Conservation (phyloP, 257 asterid species). For the Paraleonurus japonicus region DNA sequence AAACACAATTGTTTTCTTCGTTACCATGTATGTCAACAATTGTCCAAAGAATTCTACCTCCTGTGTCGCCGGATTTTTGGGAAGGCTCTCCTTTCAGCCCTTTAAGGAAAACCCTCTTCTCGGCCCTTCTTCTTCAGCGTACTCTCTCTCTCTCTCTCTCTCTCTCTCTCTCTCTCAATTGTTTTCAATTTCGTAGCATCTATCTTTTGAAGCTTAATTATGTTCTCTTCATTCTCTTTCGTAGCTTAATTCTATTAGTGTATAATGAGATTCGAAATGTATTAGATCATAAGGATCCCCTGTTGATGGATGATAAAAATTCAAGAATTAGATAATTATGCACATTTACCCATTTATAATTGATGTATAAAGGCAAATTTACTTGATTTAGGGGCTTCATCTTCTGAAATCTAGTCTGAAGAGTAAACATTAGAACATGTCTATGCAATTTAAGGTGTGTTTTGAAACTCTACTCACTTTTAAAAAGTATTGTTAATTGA, state of each 20-base stretch:
- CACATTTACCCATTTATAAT: not conserved
- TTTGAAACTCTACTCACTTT: too few species aligned
- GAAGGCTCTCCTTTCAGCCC: constrained; percentile 90
- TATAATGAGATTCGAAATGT: not conserved
- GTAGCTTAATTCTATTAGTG: not conserved
- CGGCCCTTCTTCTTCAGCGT: constrained; percentile 90
- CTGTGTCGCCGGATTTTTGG: constrained; percentile 60
- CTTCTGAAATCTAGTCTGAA: not conserved
- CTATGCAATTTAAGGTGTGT: too few species aligned
- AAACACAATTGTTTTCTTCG: constrained; percentile 55
- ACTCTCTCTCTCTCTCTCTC: constrained; percentile 23
- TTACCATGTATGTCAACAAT: constrained; percentile 71
- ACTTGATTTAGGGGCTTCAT: not conserved
- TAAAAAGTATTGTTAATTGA: too few species aligned
- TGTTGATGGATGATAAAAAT: not conserved
- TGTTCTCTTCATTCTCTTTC: not conserved
- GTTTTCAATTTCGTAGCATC: not conserved
- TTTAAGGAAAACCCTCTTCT: constrained; percentile 84
- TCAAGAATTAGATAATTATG: not conserved
- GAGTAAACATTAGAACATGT: too few species aligned
- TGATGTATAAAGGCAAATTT: not conserved
- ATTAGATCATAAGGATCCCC: not conserved
- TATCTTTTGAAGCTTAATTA: not conserved
- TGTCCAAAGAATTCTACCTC: constrained; percentile 69
- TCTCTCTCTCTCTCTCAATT: not conserved